Evolutionary conservation across 2,329 filamentous ascomycete species (phyloP).

Genomic region (Cyclaneusma minus): DNA sequence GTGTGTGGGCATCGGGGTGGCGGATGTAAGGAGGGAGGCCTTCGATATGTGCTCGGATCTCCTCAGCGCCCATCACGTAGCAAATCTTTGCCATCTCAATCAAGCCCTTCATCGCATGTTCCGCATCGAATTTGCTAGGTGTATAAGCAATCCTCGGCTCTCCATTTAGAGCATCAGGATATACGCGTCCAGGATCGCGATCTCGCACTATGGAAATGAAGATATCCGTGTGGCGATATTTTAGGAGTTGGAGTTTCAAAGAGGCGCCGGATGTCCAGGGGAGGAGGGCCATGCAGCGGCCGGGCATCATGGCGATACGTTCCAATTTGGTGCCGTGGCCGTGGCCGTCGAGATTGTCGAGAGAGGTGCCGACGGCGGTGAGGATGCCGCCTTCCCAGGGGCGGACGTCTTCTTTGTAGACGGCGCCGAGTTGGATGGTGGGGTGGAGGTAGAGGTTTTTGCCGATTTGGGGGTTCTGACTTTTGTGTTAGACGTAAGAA

Average conservation of each 20-base stretch:
- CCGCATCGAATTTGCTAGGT: constrained; percentile 54
- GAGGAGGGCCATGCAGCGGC: constrained; percentile 42
- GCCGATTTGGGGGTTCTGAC: constrained; percentile 63
- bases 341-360: constrained; percentile 65
- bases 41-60: constrained; percentile 54
- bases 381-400: constrained; percentile 62
- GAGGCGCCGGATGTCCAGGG: constrained; percentile 55
- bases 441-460: constrained; percentile 73
- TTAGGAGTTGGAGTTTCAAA: constrained; percentile 56
- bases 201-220: constrained; percentile 67
- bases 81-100: constrained; percentile 60
- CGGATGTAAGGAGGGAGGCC: constrained; percentile 45
- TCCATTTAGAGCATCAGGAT: constrained; percentile 53
- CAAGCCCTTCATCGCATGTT: constrained; percentile 55
- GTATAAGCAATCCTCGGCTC: constrained; percentile 53
- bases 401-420: constrained; percentile 55
- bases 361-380: constrained; percentile 60
- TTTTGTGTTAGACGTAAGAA: constrained; percentile 3
- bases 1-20: too few species aligned
- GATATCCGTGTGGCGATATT: constrained; percentile 51
- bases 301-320: constrained; percentile 57
- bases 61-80: constrained; percentile 63
- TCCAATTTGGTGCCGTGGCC: constrained; percentile 79
- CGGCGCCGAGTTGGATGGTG: constrained; percentile 38
- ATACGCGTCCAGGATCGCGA: constrained; percentile 59